Conservation (phyloP, 192 early-diverging fungal genomes). For the Umbelopsis sp. region DNA sequence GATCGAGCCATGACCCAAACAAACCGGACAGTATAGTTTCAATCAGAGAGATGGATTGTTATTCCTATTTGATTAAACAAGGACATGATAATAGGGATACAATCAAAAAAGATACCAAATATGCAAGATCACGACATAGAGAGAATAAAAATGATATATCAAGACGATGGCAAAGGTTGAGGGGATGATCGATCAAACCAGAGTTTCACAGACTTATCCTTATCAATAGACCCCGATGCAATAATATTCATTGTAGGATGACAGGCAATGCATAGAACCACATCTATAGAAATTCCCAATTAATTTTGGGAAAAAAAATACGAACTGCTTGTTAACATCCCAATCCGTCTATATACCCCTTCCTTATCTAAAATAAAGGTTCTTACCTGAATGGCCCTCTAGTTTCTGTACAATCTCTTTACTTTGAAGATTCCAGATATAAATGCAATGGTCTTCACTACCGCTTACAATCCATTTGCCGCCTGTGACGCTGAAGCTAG, state of each 20-base stretch:
- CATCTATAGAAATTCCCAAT: constrained; percentile 51
- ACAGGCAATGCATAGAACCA: constrained; percentile 89
- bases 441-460: constrained; percentile 91
- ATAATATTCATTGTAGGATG: constrained; percentile 96
- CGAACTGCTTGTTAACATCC: too few relatives aligned
- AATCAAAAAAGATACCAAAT: constrained; percentile 14
- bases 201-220: constrained; percentile 87
- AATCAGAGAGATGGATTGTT: background rate
- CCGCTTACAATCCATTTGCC: constrained; percentile 97
- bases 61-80: background rate
- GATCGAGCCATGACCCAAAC: background rate
- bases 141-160: constrained; percentile 13
- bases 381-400: constrained; percentile 84
- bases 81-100: background rate
- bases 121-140: background rate
- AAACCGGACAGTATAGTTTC: background rate
- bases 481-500: constrained; percentile 90
- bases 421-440: constrained; percentile 97
- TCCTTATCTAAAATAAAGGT: too few relatives aligned
- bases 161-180: constrained; percentile 6
- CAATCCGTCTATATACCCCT: too few relatives aligned
- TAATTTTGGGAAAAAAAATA: too few relatives aligned
- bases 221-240: constrained; percentile 90
- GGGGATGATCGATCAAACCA: constrained; percentile 64
- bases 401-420: constrained; percentile 94